A percentile compares a stretch with the other conserved stretches of the same genome.
These are phyloP conservation scores for Eutrema japonicum DNA, from an alignment of 345 rosid species.

Conservation along the genomic window DNA sequence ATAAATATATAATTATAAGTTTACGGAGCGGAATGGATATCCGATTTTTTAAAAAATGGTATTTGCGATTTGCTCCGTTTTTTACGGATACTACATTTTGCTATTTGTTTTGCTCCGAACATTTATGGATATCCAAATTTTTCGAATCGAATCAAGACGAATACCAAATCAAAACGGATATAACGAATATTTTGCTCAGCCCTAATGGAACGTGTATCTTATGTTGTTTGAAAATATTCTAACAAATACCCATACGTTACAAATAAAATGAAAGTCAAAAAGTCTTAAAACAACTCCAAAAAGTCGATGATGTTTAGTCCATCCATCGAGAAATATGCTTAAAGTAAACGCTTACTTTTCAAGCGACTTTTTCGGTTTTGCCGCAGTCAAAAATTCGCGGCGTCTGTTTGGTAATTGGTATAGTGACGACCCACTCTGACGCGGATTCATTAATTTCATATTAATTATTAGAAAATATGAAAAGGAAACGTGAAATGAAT, in stretches of 20 bases:
- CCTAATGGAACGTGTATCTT: no score
- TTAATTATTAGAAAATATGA: conserved; percentile 3
- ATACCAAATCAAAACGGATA: no score
- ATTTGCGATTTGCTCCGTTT: no score
- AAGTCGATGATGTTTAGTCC: conserved; percentile 31
- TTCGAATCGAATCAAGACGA: no score
- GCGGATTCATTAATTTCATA: conserved; percentile 26
- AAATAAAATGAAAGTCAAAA: conserved; percentile 9
- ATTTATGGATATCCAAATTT: no score
- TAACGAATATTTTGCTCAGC: no score
- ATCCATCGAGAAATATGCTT: conserved; percentile 37
- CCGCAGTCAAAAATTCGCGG: conserved; percentile 38
- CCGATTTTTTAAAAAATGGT: no score
- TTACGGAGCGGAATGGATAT: no score
- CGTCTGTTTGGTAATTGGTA: conserved; percentile 32
- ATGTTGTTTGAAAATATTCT: background rate
- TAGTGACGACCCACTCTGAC: conserved; percentile 33
- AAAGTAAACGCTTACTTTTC: conserved; percentile 39
- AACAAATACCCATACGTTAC: conserved; percentile 7
- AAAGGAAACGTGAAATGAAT: conserved; percentile 29
- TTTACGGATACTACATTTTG: no score
- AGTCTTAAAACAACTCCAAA: conserved; percentile 19
- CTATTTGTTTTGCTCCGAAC: no score
- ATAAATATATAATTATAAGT: no score
- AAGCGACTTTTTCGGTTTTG: conserved; percentile 22